Conservation (phyloP, 2,329 filamentous ascomycete genomes). For the Bipolaris bicolor region DNA sequence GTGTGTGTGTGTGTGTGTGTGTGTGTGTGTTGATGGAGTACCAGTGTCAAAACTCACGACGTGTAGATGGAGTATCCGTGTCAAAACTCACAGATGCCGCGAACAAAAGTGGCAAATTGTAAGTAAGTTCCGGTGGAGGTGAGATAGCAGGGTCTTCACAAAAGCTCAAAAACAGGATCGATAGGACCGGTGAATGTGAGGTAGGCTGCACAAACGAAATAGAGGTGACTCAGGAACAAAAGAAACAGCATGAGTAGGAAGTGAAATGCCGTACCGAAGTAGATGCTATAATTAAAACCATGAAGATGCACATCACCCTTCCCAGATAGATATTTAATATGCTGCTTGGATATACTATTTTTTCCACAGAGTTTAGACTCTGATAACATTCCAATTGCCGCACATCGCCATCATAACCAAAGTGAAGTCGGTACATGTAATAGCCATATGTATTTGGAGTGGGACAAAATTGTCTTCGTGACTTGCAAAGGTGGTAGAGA, state of each 20-base stretch:
- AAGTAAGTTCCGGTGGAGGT: not conserved
- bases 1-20: no score
- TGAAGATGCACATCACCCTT: no score
- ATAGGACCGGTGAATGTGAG: not conserved
- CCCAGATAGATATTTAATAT: no score
- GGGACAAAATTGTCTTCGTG: not conserved
- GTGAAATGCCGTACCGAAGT: not conserved
- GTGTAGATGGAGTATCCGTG: not conserved
- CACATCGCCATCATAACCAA: not conserved
- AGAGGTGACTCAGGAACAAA: not conserved
- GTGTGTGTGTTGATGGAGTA: not conserved
- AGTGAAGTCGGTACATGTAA: not conserved
- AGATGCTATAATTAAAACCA: not conserved
- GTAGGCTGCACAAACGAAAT: not conserved
- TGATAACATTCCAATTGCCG: not conserved
- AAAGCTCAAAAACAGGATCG: not conserved
- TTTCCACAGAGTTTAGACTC: not conserved
- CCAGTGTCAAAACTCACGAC: not conserved
- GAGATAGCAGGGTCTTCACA: not conserved
- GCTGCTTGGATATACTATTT: not conserved
- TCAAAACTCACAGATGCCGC: not conserved
- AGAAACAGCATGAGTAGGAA: not conserved
- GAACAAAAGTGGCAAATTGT: not conserved
- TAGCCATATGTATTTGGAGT: not conserved
- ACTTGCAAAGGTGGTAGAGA: not conserved